Evolutionary conservation across 2,329 filamentous ascomycete species (phyloP), one percentile per base, ranked within the genome.

Genomic region (Diplodia scrobiculata): DNA sequence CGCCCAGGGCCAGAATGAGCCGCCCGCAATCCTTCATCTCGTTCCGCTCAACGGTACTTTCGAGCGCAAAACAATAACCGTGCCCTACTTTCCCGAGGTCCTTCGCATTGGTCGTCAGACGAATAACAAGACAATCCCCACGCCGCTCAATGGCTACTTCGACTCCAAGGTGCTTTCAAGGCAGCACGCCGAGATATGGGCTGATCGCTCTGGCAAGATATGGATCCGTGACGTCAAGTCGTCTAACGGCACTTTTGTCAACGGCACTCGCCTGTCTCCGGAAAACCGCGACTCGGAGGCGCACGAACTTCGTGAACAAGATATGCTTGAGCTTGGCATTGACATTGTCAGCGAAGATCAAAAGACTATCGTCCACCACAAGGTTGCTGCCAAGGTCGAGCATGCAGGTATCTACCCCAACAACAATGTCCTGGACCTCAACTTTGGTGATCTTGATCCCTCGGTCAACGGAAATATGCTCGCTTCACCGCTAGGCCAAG

Each of bases 311-410:
- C 89, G 93, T 73, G 92, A 94, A 67, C 89, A 92, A 70, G 95
- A 99, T 75, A 91, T 95, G 69, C 82, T 99, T 63, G 95, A 99
- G 75, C 84, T 99, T 41, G 95, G 95, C 66, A 99, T 99, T 72
- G 95, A 99, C 75, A 99, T 99, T 74, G 94, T 99, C 62, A 97
- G 92, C 78, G 95, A 99, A 77, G 95, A 99, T 76, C 94, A 98
- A 77, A 98, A 97, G 80, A 97, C 93, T 0, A 92, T 99, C 32
- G 93, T 99, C 14, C 95, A 99, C 75, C 95, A 98, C 81, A 99
- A 99, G 76, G 95, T 99, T 55, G 93, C 94, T 21, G 93, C 95
- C 66, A 96, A 96, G 76, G 92, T 99, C 66, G 95, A 99, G 77
- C 92, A 97, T 79, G 92, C 95, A 47, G 95, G 95, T 6, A 89